A percentile compares a stretch with the other conserved stretches of the same genome.
phyloP scores from a whole-genome alignment of 345 rosid species.

The Citrus mangshanensis region DNA sequence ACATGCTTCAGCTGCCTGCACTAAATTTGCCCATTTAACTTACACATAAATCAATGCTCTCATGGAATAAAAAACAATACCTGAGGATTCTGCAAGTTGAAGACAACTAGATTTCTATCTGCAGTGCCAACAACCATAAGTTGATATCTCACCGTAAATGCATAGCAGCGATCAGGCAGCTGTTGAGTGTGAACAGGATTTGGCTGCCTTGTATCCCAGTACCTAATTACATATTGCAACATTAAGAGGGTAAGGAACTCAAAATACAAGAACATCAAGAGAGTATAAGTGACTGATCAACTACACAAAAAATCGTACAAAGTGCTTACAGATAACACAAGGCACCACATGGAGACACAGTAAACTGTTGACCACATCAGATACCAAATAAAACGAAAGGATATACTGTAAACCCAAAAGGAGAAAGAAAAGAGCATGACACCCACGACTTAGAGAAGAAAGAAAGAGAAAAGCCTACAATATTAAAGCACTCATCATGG shows the following conservation, averaged over 20 bases:
- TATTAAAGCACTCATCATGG: background rate
- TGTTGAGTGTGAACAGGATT: constrained; percentile 90
- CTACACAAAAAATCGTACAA: background rate
- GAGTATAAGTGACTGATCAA: background rate
- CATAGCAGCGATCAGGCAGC: constrained; percentile 92
- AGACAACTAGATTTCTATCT: constrained; percentile 82
- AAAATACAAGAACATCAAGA: background rate
- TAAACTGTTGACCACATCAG: background rate
- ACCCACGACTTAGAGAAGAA: background rate
- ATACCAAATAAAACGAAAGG: background rate
- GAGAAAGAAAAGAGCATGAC: background rate
- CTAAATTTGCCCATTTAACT: too few species aligned
- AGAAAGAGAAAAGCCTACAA: background rate
- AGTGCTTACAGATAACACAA: background rate
- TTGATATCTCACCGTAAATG: constrained; percentile 78
- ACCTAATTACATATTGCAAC: constrained; percentile 39
- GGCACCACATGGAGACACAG: background rate
- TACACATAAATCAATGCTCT: background rate
- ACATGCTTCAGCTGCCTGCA: background rate
- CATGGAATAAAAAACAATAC: constrained; percentile 29
- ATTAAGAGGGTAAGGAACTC: background rate
- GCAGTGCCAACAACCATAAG: constrained; percentile 98
- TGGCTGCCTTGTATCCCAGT: constrained; percentile 89
- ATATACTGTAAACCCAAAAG: background rate
- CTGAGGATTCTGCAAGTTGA: constrained; percentile 92